A percentile compares a stretch with the other conserved stretches of the same genome.
phyloP scores from a whole-genome alignment of 768 basidiomycete species.

The Boletus rex-veris region DNA sequence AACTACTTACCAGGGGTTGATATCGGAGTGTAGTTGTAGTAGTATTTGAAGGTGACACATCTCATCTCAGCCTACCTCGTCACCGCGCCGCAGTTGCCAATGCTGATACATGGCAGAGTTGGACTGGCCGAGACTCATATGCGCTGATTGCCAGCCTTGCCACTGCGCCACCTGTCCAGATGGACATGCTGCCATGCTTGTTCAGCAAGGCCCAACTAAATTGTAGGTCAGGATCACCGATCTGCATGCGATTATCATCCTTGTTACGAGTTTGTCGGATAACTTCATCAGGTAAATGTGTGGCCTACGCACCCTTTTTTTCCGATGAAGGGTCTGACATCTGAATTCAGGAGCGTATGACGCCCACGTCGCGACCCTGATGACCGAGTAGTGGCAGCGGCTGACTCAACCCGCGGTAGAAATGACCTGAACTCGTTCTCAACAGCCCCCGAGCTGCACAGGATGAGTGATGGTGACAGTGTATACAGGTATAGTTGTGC shows the following conservation, averaged over 20 bases:
- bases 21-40: slow-evolving; percentile 9
- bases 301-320: slow-evolving; percentile 13
- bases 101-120: slow-evolving; percentile 9
- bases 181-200: slow-evolving; percentile 17
- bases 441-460: neutral
- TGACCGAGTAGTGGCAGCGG: neutral
- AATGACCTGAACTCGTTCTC: neutral
- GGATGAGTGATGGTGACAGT: slow-evolving; percentile 12
- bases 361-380: slow-evolving; percentile 9
- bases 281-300: slow-evolving; percentile 11
- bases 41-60: slow-evolving; percentile 9
- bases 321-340: neutral
- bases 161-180: slow-evolving; percentile 16
- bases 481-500: slow-evolving; percentile 26
- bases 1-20: slow-evolving; percentile 1
- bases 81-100: slow-evolving; percentile 10
- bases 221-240: slow-evolving; percentile 4
- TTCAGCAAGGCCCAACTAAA: slow-evolving; percentile 12
- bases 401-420: neutral
- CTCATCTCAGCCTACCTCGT: slow-evolving; percentile 18
- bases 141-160: slow-evolving; percentile 20
- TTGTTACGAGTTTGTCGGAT: slow-evolving; percentile 6
- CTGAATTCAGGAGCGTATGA: slow-evolving; percentile 7
- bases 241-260: slow-evolving; percentile 11
- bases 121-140: slow-evolving; percentile 11